Evolutionary conservation across 2,329 filamentous ascomycete species (phyloP).

Genomic region (Colletotrichum tamarilloi): DNA sequence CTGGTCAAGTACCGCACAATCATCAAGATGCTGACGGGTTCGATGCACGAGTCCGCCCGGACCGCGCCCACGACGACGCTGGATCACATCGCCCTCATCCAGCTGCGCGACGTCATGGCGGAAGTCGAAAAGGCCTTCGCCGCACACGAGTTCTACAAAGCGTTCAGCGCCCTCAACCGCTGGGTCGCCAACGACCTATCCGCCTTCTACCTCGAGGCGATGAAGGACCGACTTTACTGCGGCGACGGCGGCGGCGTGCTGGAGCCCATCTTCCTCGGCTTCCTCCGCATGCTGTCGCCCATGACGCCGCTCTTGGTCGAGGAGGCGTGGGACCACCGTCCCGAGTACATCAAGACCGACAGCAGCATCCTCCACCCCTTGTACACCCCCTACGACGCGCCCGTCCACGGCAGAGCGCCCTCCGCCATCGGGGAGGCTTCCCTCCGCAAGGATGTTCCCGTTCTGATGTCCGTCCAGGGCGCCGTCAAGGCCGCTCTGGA

Average conservation of each 20-base stretch:
- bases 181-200: slow-evolving; percentile 89
- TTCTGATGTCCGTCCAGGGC: slow-evolving; percentile 66
- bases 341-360: slow-evolving; percentile 68
- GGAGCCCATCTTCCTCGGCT: slow-evolving; percentile 74
- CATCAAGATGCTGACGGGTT: slow-evolving; percentile 90
- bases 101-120: slow-evolving; percentile 73
- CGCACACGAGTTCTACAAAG: slow-evolving; percentile 86
- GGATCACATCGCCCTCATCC: slow-evolving; percentile 82
- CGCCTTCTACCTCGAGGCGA: slow-evolving; percentile 91
- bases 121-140: slow-evolving; percentile 74
- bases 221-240: slow-evolving; percentile 94
- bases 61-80: slow-evolving; percentile 65
- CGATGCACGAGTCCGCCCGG: slow-evolving; percentile 67
- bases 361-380: slow-evolving; percentile 50
- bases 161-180: slow-evolving; percentile 76
- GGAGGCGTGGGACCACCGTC: slow-evolving; percentile 86
- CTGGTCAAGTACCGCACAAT: slow-evolving; percentile 90
- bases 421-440: slow-evolving; percentile 50
- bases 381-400: slow-evolving; percentile 58
- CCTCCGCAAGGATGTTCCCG: slow-evolving; percentile 55
- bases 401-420: slow-evolving; percentile 53
- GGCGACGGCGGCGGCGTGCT: slow-evolving; percentile 75
- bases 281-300: slow-evolving; percentile 83
- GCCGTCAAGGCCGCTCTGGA: slow-evolving; percentile 84
- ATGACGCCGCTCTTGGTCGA: slow-evolving; percentile 87